Conservation (phyloP, 129 eudicot species). For the Artemisia annua region DNA sequence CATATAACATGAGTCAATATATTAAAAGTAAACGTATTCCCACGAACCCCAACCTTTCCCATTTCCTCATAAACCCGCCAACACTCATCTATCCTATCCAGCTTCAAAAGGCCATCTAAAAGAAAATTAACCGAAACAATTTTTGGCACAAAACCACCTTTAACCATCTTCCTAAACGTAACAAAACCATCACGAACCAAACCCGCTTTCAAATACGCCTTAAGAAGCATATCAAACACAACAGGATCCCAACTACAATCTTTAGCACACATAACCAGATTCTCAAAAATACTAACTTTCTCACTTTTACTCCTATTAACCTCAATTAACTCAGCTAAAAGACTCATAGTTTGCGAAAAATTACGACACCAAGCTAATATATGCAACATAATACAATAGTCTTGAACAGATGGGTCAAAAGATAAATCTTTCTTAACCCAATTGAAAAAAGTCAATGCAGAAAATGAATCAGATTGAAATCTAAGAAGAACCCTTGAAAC, state of each 20-base stretch:
- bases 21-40: conserved; percentile 72
- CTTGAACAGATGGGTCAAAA: conserved; percentile 42
- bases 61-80: conserved; percentile 81
- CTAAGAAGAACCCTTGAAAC: conserved; percentile 74
- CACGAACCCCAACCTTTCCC: conserved; percentile 57
- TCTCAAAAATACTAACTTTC: conserved; percentile 50
- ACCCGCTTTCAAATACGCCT: conserved; percentile 63
- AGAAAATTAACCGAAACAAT: conserved; percentile 69
- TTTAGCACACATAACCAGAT: conserved; percentile 42
- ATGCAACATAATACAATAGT: conserved; percentile 73
- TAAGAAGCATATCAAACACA: conserved; percentile 82
- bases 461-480: conserved; percentile 69
- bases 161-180: conserved; percentile 64
- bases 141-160: conserved; percentile 63
- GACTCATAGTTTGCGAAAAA: conserved; percentile 52
- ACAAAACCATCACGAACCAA: conserved; percentile 56
- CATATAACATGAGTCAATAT: conserved; percentile 77
- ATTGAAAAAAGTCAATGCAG: conserved; percentile 69
- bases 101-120: conserved; percentile 67
- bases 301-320: conserved; percentile 18
- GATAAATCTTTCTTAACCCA: conserved; percentile 62
- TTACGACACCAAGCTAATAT: conserved; percentile 63
- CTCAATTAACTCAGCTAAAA: conserved; percentile 57
- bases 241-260: conserved; percentile 91
- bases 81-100: conserved; percentile 48